Evolutionary conservation across 2,329 filamentous ascomycete species (phyloP).

Genomic region (Aspergillus floridensis): DNA sequence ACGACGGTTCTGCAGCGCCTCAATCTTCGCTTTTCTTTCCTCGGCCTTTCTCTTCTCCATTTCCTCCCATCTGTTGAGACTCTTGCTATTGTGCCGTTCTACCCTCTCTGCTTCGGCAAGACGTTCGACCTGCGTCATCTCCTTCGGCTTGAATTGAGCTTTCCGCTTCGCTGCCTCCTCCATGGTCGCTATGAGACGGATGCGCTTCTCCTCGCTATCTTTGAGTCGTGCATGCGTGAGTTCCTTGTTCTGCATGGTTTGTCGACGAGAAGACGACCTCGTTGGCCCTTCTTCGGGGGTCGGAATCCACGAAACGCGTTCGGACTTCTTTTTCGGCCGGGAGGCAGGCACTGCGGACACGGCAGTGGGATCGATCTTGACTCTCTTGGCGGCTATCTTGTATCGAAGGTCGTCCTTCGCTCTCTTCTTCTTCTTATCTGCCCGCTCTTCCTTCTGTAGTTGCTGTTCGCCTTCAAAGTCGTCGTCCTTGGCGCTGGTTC

Average conservation of each 20-base stretch:
- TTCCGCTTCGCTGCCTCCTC: slow-evolving; percentile 61
- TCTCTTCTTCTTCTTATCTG: slow-evolving; percentile 77
- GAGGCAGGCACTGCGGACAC: slow-evolving; percentile 37
- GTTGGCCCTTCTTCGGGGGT: slow-evolving; percentile 60
- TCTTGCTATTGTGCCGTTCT: slow-evolving; percentile 85
- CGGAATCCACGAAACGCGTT: slow-evolving; percentile 68
- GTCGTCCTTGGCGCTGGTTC: slow-evolving; percentile 55
- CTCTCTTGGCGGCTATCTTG: slow-evolving; percentile 62
- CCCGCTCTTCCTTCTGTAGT: slow-evolving; percentile 71
- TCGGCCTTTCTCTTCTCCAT: slow-evolving; percentile 86
- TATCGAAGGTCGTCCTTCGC: slow-evolving; percentile 68
- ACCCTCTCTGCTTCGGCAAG: slow-evolving; percentile 77
- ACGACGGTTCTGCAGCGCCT: slow-evolving; percentile 81
- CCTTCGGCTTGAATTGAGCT: slow-evolving; percentile 71
- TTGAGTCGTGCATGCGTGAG: slow-evolving; percentile 50
- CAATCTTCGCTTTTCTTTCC: slow-evolving; percentile 76
- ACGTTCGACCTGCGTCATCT: slow-evolving; percentile 83
- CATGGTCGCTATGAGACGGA: slow-evolving; percentile 55
- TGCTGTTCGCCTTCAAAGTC: slow-evolving; percentile 86
- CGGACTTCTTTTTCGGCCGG: slow-evolving; percentile 65
- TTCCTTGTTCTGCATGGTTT: slow-evolving; percentile 66
- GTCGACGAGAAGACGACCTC: slow-evolving; percentile 60
- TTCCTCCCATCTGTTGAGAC: slow-evolving; percentile 88
- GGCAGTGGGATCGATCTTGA: slow-evolving; percentile 64
- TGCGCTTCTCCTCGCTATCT: slow-evolving; percentile 49